phyloP scores from a whole-genome alignment of 140 eudicot species.

The Senecio squalidus region DNA sequence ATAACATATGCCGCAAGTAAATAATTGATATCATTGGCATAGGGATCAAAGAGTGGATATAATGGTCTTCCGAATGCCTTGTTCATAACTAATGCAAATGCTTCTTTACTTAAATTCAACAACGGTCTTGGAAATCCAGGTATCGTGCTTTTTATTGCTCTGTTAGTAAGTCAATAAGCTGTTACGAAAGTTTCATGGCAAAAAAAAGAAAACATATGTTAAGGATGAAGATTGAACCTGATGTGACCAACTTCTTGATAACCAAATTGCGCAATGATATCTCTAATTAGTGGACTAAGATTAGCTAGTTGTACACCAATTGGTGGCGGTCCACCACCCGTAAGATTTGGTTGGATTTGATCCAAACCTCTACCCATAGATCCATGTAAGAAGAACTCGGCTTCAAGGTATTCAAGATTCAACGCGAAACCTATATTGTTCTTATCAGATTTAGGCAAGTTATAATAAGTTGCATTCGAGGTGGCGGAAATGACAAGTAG shows the following conservation, averaged over 20 bases:
- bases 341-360: conserved; percentile 22
- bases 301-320: conserved; percentile 22
- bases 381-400: conserved; percentile 37
- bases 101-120: conserved; percentile 41
- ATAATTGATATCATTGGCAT: conserved; percentile 47
- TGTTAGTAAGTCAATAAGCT: too few relatives aligned
- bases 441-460: conserved; percentile 10
- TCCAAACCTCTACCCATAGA: conserved; percentile 39
- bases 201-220: too few relatives aligned
- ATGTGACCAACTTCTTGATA: conserved; percentile 46
- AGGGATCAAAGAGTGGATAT: conserved; percentile 67
- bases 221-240: conserved; percentile 26
- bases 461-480: neutral
- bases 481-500: neutral
- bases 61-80: conserved; percentile 55
- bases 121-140: conserved; percentile 70
- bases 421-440: conserved; percentile 29
- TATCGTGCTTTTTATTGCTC: conserved; percentile 61
- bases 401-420: conserved; percentile 41
- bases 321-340: conserved; percentile 39
- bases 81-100: conserved; percentile 54
- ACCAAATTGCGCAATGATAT: conserved; percentile 33
- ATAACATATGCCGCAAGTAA: conserved; percentile 56
- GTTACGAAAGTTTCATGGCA: too few relatives aligned
- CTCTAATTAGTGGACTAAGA: conserved; percentile 19